phyloP scores from a whole-genome alignment of 352 stramenopile genomes.

The Pseudoperonospora humuli region DNA sequence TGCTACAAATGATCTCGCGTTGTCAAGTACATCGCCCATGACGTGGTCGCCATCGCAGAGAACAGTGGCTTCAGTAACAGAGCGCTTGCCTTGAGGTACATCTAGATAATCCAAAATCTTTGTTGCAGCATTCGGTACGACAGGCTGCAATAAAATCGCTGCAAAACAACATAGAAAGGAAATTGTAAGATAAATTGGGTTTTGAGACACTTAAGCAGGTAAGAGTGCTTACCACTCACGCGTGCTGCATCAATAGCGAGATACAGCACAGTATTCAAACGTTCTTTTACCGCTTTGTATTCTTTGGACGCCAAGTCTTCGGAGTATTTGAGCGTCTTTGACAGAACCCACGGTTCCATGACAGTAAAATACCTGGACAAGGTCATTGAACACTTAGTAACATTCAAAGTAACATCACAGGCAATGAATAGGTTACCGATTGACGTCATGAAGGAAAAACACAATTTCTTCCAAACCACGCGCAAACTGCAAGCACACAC shows the following conservation, averaged over 20 bases:
- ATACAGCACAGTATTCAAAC: slow-evolving; percentile 61
- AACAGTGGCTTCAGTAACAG: slow-evolving; percentile 45
- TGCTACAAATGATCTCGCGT: slow-evolving; percentile 59
- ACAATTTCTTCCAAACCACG: slow-evolving; percentile 64
- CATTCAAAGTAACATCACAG: neutral
- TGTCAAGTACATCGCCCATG: slow-evolving; percentile 35
- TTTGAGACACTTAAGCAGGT: neutral
- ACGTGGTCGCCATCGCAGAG: slow-evolving; percentile 22
- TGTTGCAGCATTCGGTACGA: slow-evolving; percentile 43
- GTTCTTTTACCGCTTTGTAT: slow-evolving; percentile 26
- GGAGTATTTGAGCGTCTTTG: slow-evolving; percentile 43
- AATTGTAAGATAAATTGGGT: neutral
- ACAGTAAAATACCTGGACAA: slow-evolving; percentile 56
- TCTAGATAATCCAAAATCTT: slow-evolving; percentile 69
- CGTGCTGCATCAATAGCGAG: slow-evolving; percentile 66
- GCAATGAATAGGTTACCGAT: slow-evolving; percentile 28
- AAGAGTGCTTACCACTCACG: slow-evolving; percentile 40
- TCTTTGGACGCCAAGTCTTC: slow-evolving; percentile 26
- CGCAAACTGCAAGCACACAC: slow-evolving; percentile 41
- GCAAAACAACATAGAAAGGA: neutral
- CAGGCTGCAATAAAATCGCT: slow-evolving; percentile 71
- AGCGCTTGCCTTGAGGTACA: slow-evolving; percentile 40
- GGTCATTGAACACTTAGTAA: neutral
- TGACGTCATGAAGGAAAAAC: slow-evolving; percentile 77
- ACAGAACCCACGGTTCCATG: slow-evolving; percentile 71